Percentiles rank a stretch among this genome's conserved stretches.
phyloP scores from a whole-genome alignment of 176 grass and related monocot species.

The Phoenix roebelenii region DNA sequence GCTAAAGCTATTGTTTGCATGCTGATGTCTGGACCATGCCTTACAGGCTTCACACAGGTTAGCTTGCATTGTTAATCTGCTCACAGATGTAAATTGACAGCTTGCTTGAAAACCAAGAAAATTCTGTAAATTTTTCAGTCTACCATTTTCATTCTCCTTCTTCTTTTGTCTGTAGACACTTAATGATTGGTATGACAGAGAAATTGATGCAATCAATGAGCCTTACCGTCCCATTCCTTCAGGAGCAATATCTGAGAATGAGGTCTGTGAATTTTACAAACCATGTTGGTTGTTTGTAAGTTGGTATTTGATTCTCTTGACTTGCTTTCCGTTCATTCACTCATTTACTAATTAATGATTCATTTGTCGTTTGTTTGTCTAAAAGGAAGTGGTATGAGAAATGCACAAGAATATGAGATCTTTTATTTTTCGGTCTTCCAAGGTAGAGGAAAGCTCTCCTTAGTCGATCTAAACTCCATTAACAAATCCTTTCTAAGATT shows the following conservation, averaged over 20 bases:
- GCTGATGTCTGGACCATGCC: constrained; percentile 93
- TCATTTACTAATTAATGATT: too few relatives aligned
- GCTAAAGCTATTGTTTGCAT: constrained; percentile 94
- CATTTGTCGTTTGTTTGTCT: too few relatives aligned
- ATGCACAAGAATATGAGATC: too few relatives aligned
- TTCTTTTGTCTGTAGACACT: constrained; percentile 61
- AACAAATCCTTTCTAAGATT: too few relatives aligned
- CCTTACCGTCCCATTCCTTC: constrained; percentile 99
- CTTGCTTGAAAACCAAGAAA: constrained; percentile 5
- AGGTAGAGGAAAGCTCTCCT: too few relatives aligned
- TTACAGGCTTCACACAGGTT: constrained; percentile 95
- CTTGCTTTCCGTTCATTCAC: too few relatives aligned
- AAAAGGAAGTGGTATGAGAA: too few relatives aligned
- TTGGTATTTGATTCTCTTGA: too few relatives aligned
- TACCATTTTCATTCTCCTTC: constrained; percentile 5
- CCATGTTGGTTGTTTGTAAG: too few relatives aligned
- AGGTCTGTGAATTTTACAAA: constrained; percentile 32
- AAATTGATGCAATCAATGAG: constrained; percentile 98
- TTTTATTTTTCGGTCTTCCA: too few relatives aligned
- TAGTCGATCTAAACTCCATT: too few relatives aligned
- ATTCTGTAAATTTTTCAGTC: constrained; percentile 23
- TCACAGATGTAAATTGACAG: neutral
- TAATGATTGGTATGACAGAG: constrained; percentile 96
- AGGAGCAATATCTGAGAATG: constrained; percentile 85
- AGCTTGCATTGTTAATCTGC: neutral